Conservation (phyloP, 2,329 filamentous ascomycete genomes). For the Pestalotiopsis sp. region DNA sequence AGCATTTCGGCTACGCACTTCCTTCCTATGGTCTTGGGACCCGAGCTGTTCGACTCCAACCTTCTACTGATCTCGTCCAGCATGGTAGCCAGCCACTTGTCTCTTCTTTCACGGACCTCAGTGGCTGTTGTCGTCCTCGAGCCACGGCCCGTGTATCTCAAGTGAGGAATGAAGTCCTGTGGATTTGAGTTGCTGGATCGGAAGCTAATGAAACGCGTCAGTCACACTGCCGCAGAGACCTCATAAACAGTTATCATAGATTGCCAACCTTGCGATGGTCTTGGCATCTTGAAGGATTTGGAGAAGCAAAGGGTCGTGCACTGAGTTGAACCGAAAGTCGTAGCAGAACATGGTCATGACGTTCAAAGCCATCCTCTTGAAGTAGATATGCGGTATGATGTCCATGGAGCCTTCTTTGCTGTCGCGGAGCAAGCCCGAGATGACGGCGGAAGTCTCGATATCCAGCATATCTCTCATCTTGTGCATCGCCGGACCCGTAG, state of each 20-base stretch:
- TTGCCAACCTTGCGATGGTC: background rate
- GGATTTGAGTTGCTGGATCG: background rate
- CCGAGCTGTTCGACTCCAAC: background rate
- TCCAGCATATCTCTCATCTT: background rate
- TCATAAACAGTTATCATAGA: background rate
- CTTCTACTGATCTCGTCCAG: background rate
- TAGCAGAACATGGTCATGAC: conserved; percentile 3
- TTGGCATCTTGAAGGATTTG: background rate
- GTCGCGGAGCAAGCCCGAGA: background rate
- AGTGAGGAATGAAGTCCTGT: background rate
- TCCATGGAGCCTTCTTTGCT: background rate
- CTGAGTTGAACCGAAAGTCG: background rate
- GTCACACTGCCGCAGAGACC: background rate
- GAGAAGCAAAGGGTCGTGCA: background rate
- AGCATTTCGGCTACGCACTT: background rate
- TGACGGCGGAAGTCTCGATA: background rate
- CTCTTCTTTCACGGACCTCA: background rate
- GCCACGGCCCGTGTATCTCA: background rate
- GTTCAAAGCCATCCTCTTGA: background rate
- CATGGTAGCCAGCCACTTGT: conserved; percentile 1
- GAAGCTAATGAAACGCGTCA: background rate
- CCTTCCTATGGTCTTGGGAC: background rate
- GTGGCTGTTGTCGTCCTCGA: background rate
- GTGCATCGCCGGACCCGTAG: background rate
- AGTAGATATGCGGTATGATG: background rate